A percentile compares a stretch with the other conserved stretches of the same genome.
phyloP scores from a whole-genome alignment of 768 basidiomycete genomes.

The Lyophyllum atratum region DNA sequence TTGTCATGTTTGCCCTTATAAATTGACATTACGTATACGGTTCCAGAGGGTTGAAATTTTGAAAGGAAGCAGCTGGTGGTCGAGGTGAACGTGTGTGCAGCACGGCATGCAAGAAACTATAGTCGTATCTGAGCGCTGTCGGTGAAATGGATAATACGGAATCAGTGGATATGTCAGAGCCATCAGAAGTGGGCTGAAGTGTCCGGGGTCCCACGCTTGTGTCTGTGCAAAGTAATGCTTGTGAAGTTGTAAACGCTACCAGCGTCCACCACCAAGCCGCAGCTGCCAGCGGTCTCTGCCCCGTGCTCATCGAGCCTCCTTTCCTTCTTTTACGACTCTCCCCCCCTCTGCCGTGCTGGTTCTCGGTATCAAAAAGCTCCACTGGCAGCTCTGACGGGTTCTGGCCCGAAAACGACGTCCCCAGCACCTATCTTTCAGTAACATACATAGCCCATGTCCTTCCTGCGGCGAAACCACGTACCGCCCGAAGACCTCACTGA shows the following conservation, averaged over 20 bases:
- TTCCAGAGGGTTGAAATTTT: not conserved
- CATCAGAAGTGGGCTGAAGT: not conserved
- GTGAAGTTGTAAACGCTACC: not conserved
- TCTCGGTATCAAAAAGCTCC: slow-evolving; percentile 19
- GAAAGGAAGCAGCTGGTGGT: not conserved
- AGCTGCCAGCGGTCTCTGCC: not conserved
- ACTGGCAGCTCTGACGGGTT: slow-evolving; percentile 3
- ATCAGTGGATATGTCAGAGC: not conserved
- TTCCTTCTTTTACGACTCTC: slow-evolving; percentile 14
- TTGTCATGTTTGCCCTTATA: not conserved
- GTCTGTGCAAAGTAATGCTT: not conserved
- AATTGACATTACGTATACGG: not conserved
- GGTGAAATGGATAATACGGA: not conserved
- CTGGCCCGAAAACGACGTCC: slow-evolving; percentile 8
- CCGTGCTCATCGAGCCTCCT: not conserved
- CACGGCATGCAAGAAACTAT: not conserved
- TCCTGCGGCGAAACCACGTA: slow-evolving; percentile 42
- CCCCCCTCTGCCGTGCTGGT: slow-evolving; percentile 23
- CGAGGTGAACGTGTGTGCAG: not conserved
- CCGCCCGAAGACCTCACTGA: slow-evolving; percentile 46
- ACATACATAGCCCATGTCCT: slow-evolving; percentile 31
- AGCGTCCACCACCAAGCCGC: not conserved
- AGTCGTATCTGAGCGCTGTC: not conserved
- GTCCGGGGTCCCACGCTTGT: slow-evolving; percentile 2
- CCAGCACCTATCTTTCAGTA: slow-evolving; percentile 4